phyloP scores from a whole-genome alignment of 2,329 filamentous ascomycete genomes.

The Grosmannia serpens region DNA sequence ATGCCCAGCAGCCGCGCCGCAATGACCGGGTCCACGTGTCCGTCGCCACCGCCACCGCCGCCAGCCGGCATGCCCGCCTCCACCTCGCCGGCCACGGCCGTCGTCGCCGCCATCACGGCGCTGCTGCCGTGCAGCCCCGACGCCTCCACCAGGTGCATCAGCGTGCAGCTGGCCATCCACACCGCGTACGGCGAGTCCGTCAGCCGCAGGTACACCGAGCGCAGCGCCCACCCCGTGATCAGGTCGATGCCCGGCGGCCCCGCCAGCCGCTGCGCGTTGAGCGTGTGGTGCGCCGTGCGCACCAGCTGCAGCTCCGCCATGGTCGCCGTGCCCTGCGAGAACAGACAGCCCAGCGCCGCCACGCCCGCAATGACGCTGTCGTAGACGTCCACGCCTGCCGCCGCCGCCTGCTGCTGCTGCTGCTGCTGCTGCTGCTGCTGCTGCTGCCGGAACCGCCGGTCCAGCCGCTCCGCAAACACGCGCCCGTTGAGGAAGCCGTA shows the following conservation, averaged over 20 bases:
- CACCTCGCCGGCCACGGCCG: slow-evolving; percentile 14
- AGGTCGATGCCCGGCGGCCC: slow-evolving; percentile 23
- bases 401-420: background rate
- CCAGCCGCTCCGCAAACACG: slow-evolving; percentile 19
- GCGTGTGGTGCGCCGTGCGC: slow-evolving; percentile 15
- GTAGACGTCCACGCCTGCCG: slow-evolving; percentile 17
- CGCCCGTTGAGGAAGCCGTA: slow-evolving; percentile 36
- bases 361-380: slow-evolving; percentile 42
- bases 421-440: slow-evolving; percentile 5
- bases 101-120: slow-evolving; percentile 15
- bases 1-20: slow-evolving; percentile 31
- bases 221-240: slow-evolving; percentile 41
- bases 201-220: slow-evolving; percentile 39
- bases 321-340: slow-evolving; percentile 31
- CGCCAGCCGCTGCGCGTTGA: slow-evolving; percentile 30
- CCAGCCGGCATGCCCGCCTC: background rate
- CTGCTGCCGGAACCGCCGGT: slow-evolving; percentile 20
- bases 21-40: slow-evolving; percentile 12
- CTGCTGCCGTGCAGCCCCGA: slow-evolving; percentile 33
- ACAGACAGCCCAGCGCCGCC: slow-evolving; percentile 41
- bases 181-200: slow-evolving; percentile 40
- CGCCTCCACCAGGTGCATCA: slow-evolving; percentile 48
- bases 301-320: slow-evolving; percentile 32
- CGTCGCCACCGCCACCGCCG: slow-evolving; percentile 15
- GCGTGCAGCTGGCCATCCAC: slow-evolving; percentile 45